These are phyloP conservation scores for Taiwanofungus camphoratus DNA, from an alignment of 1,284 basidiomycete genomes.

Conservation along the genomic window DNA sequence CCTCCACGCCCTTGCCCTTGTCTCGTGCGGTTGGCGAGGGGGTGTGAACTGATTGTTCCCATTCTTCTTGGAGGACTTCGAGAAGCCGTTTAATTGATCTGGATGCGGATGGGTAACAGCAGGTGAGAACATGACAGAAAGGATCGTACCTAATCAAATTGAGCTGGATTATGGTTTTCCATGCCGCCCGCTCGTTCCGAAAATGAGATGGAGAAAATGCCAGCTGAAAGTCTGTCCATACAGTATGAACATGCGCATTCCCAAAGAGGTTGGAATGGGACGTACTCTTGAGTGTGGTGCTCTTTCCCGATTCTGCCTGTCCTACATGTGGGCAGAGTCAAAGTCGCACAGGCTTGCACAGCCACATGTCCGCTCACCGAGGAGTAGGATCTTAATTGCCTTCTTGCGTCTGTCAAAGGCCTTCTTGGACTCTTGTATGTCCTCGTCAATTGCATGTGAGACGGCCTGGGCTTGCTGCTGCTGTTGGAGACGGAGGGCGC, in stretches of 20 bases:
- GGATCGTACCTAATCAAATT: conserved; percentile 54
- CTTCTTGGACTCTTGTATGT: conserved; percentile 45
- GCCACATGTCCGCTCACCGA: conserved; percentile 38
- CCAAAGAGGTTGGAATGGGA: background rate
- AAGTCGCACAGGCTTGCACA: background rate
- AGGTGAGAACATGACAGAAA: background rate
- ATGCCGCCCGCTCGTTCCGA: conserved; percentile 47
- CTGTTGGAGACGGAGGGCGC: conserved; percentile 31
- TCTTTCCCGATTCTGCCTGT: conserved; percentile 68
- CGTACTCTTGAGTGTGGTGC: conserved; percentile 60
- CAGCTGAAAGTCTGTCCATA: conserved; percentile 53
- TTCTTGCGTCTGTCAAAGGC: conserved; percentile 47
- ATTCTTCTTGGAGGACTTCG: conserved; percentile 44
- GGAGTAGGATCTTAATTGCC: conserved; percentile 56
- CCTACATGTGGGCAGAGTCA: conserved; percentile 32
- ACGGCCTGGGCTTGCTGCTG: conserved; percentile 41
- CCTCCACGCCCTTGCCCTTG: conserved; percentile 18
- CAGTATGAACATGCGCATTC: background rate
- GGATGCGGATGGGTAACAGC: background rate
- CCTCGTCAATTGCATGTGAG: conserved; percentile 52
- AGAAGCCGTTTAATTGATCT: conserved; percentile 53
- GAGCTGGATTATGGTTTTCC: conserved; percentile 62
- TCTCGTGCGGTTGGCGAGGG: conserved; percentile 16
- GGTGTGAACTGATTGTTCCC: conserved; percentile 28
- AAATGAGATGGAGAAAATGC: conserved; percentile 59